Conservation (phyloP, 2,329 filamentous ascomycete species). For the Byssoonygena ceratinophila region DNA sequence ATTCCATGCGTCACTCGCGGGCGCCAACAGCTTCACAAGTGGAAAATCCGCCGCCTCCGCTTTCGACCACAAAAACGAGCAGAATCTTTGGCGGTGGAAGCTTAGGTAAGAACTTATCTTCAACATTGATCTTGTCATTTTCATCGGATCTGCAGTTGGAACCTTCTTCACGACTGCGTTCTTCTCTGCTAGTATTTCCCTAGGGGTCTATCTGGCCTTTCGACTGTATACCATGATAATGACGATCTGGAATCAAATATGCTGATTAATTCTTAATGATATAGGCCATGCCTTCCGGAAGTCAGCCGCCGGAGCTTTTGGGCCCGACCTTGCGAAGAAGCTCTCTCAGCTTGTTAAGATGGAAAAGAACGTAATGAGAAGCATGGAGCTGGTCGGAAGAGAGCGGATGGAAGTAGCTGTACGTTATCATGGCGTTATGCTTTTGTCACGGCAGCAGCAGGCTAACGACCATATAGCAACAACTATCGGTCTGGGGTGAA, state of each 20-base stretch:
- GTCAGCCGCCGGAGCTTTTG: slow-evolving; percentile 44
- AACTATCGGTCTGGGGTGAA: slow-evolving; percentile 97
- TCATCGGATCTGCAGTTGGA: not conserved
- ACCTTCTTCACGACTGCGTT: too few species aligned
- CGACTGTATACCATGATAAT: too few species aligned
- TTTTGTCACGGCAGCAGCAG: not conserved
- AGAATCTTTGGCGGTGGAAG: slow-evolving; percentile 79
- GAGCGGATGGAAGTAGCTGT: slow-evolving; percentile 98
- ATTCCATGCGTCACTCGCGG: slow-evolving; percentile 95
- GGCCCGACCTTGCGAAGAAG: slow-evolving; percentile 90
- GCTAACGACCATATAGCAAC: slow-evolving; percentile 55
- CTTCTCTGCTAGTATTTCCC: too few species aligned
- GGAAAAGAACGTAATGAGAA: slow-evolving; percentile 99
- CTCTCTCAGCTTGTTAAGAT: slow-evolving; percentile 97
- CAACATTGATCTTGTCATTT: not conserved
- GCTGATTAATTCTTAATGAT: not conserved
- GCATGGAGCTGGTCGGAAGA: slow-evolving; percentile 84
- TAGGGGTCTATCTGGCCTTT: too few species aligned
- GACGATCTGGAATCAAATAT: not conserved
- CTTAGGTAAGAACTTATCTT: slow-evolving; percentile 54
- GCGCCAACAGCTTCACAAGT: slow-evolving; percentile 86
- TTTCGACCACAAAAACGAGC: slow-evolving; percentile 81
- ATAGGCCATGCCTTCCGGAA: slow-evolving; percentile 54
- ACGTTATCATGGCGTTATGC: slow-evolving; percentile 36
- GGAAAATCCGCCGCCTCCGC: slow-evolving; percentile 84